Percentiles rank a stretch among this genome's conserved stretches.
Conservation (phyloP, 768 basidiomycete species). For the Suillus hirtellus region DNA sequence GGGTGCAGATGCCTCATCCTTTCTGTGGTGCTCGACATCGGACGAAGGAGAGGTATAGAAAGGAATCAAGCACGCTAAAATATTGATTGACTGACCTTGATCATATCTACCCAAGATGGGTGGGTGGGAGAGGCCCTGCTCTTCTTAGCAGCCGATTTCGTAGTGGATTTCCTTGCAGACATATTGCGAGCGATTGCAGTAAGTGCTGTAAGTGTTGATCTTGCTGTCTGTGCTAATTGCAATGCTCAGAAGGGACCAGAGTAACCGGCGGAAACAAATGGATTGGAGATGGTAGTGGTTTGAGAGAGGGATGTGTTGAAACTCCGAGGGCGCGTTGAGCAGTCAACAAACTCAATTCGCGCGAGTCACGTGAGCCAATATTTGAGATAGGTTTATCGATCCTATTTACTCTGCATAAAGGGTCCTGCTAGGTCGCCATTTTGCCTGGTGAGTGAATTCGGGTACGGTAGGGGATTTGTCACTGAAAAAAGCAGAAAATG, state of each 20-base stretch:
- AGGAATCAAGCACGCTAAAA: conserved; percentile 16
- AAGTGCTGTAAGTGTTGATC: conserved; percentile 14
- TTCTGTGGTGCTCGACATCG: conserved; percentile 12
- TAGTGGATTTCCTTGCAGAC: conserved; percentile 47
- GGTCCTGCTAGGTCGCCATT: background rate
- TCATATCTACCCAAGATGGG: conserved; percentile 75
- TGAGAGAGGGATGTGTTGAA: conserved; percentile 41
- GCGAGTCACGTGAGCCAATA: conserved; percentile 37
- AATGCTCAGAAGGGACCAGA: conserved; percentile 18
- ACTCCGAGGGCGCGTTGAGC: conserved; percentile 42
- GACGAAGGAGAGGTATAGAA: conserved; percentile 18
- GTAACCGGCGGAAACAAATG: conserved; percentile 22
- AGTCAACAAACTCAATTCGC: conserved; percentile 43
- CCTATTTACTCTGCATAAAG: conserved; percentile 15
- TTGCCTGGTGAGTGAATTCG: conserved; percentile 10
- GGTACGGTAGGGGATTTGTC: conserved; percentile 6
- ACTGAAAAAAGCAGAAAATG: background rate
- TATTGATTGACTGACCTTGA: conserved; percentile 55
- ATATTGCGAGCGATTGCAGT: conserved; percentile 25
- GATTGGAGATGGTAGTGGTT: conserved; percentile 50
- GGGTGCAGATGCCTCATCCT: conserved; percentile 6
- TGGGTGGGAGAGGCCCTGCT: conserved; percentile 35
- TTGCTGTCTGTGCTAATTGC: conserved; percentile 20
- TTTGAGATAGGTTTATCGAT: conserved; percentile 32
- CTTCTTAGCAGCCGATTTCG: conserved; percentile 44